Evolutionary conservation across 495 filamentous ascomycete genomes (phyloP), one percentile per base, ranked within the genome.

Genomic region (Corynascus novoguineensis): DNA sequence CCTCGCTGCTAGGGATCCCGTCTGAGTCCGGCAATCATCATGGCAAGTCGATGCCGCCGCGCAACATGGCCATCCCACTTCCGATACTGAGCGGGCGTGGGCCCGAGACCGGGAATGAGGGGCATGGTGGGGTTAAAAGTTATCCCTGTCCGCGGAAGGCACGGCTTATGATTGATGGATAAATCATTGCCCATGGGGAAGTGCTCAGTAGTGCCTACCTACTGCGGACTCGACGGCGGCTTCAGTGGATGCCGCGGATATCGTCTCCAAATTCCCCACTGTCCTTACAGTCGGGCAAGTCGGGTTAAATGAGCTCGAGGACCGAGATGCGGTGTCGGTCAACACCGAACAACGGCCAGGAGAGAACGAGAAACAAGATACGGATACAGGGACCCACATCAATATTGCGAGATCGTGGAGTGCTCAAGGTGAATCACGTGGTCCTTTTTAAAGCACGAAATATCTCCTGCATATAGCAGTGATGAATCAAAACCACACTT

Each of bases 141-240:
- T n/a, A n/a, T n/a, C n/a, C n/a, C n/a, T n/a, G n/a, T n/a, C n/a
- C n/a, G n/a, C n/a, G 49, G 24, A 22, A 17, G 25, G 14, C 31
- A 42, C 19, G 40, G 4, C 40, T 41, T 60, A 21, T 70, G 70
- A 73, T 71, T 73, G 70, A 67, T 64, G 70, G 70, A 68, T 64
- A 71, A 73, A 64, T 67, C 31, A 22, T 46, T 34, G 38, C 17
- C 25, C 6, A 31, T 21, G 32, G 24, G 22, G 28, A 25, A 1
- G 38, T 21, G 22, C 37, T 42, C 3, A 37, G 15, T 19, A 27
- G 50, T 15, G 3, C 48, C 49, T 5, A 32, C 49, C 25, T 35
- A 5, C 15, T n/a, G 24, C 42, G 14, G 25, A 15, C 24, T 19
- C 4, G 28, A 11, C n/a, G 50, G 15, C 50, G n/a, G 35, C 35